Evolutionary conservation across 2,329 filamentous ascomycete species (phyloP), one percentile per base, ranked within the genome.

Genomic region (Neofusicoccum laricinum): DNA sequence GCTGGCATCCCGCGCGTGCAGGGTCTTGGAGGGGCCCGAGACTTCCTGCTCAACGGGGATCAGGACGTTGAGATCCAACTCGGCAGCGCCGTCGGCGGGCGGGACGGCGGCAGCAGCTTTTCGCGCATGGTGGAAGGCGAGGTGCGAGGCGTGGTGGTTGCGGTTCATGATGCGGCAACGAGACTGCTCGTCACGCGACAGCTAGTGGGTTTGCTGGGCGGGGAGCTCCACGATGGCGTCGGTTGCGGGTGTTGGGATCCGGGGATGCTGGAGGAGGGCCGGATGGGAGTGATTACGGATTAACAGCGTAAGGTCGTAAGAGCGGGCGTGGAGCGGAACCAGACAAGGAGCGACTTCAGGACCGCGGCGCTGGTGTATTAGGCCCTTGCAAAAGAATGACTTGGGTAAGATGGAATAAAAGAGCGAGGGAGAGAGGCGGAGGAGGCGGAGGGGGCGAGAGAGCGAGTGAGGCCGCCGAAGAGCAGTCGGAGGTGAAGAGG

Each of bases 231-330:
- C 48, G 41, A 48, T 53, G 57, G 55, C 59, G 21, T 55, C 43
- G 40, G 49, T 36, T 55, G 41, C 66, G 36, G 63, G 61, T 46
- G 55, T 45, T 58, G 50, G 25, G 43, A 30, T 17, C 55, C 50
- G 64, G 65, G 30, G 41, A 61, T 50, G 34, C 43, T 41, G 64
- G 36, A 7, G 15, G 55, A 15, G 7, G 38, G n/a, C 2, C 19
- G 32, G 51, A 38, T 21, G 34, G 55, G 32, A 43, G 34, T 41
- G 63, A 66, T 69, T 70, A 67, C 64, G 67, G 69, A 76, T 74
- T 74, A 75, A 71, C 72, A 72, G 69, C 71, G 72, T 75, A 67
- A 73, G 68, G 67, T 76, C 73, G 75, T 77, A 71, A 55, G 38
- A 62, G 71, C 55, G 45, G 63, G 59, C 43, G 55, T 59, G 53